Evolutionary conservation across 768 basidiomycete genomes (phyloP), one percentile per base, ranked within the genome.

Genomic region (Pulveroboletus sp.): DNA sequence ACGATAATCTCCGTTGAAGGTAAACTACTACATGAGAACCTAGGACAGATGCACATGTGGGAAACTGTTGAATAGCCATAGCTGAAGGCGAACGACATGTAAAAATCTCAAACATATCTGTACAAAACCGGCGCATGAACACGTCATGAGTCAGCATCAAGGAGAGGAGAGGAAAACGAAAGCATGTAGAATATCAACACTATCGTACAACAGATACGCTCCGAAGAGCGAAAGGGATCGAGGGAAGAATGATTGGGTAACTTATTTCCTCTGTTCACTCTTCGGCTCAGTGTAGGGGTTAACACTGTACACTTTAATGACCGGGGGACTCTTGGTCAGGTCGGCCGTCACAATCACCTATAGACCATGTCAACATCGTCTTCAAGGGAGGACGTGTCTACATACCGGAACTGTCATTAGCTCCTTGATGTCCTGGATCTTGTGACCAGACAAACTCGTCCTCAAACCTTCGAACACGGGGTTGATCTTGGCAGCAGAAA

Each of bases 231-330:
- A 49, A 51, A 51, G 21, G 38, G 47, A 41, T 31, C 15, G 13
- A 17, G 53, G 54, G 43, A 24, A 44, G 33, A 31, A 30, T 44
- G 8, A 30, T 37, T 11, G 54, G 46, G 53, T 49, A 49, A 47
- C 58, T 69, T 58, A 74, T 67, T 75, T 75, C 51, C 43, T 54
- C 36, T 43, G 55, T 42, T 55, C 59, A 30, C 2, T 28, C 68
- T 78, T 79, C 56, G 73, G 69, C 53, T 78, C 77, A 37, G 89
- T 84, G 68, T 89, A 94, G 8, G 93, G 93, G 65, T 93, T 93
- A 62, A 93, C 89, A 61, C 91, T 93, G 76, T 93, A 93, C 50
- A 98, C 93, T 70, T 96, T 94, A 77, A 98, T 88, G 62, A 97
- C 90, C 5, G 93, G 93, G 36, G 93, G 93, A 59, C 89, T 92